phyloP scores from a whole-genome alignment of 352 stramenopile species.

The Pythium monospermum region DNA sequence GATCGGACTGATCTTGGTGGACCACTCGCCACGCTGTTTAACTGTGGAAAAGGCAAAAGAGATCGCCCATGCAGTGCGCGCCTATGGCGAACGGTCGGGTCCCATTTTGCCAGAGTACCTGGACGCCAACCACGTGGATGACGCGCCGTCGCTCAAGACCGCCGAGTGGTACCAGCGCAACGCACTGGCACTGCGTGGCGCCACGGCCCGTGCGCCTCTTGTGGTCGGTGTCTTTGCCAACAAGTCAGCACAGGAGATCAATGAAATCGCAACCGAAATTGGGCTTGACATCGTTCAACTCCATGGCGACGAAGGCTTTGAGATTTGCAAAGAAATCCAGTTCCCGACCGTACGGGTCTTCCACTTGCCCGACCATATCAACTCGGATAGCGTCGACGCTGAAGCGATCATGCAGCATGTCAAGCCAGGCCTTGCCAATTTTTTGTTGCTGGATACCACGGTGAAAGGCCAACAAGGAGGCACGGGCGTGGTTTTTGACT shows the following conservation, averaged over 20 bases:
- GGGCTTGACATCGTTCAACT: conserved; percentile 97
- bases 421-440: conserved; percentile 63
- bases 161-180: conserved; percentile 82
- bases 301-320: conserved; percentile 94
- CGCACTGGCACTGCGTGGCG: conserved; percentile 50
- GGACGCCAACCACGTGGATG: conserved; percentile 21
- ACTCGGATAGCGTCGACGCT: conserved; percentile 65
- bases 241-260: conserved; percentile 91
- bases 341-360: conserved; percentile 92
- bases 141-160: conserved; percentile 21
- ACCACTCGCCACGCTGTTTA: conserved; percentile 89
- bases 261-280: conserved; percentile 78
- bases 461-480: conserved; percentile 92
- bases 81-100: conserved; percentile 91
- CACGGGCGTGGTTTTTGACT: conserved; percentile 96
- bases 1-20: conserved; percentile 96
- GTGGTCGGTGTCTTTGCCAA: conserved; percentile 97
- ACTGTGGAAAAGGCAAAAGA: conserved; percentile 75
- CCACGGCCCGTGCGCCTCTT: conserved; percentile 74
- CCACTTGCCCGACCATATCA: conserved; percentile 86
- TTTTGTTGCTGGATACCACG: conserved; percentile 94
- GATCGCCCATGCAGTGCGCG: conserved; percentile 89
- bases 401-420: conserved; percentile 72
- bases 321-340: conserved; percentile 72
- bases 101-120: conserved; percentile 54